Evolutionary conservation across 805 yeast species (phyloP).

Genomic region (Osmozyma mogii): DNA sequence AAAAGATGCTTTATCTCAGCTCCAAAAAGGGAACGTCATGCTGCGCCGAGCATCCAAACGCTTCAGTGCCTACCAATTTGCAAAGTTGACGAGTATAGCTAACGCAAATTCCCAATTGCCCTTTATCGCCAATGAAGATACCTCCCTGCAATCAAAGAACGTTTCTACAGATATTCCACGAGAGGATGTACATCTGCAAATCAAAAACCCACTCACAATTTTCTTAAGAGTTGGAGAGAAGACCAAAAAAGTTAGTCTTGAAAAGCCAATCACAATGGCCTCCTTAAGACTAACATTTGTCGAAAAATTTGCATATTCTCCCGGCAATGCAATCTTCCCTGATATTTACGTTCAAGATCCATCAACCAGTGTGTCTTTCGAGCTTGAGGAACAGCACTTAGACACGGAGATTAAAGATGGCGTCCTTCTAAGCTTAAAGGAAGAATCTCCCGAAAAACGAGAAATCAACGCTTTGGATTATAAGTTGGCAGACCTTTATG

Average conservation of each 20-base stretch:
- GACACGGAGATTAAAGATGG: constrained; percentile 49
- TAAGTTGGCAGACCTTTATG: no score
- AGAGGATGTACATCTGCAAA: no score
- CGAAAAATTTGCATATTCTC: constrained; percentile 80
- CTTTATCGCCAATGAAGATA: constrained; percentile 6
- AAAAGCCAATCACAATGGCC: constrained; percentile 41
- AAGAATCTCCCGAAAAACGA: constrained; percentile 25
- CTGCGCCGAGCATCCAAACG: constrained; percentile 92
- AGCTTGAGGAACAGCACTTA: constrained; percentile 65
- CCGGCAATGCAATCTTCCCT: constrained; percentile 66
- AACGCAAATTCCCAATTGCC: constrained; percentile 6
- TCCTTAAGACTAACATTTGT: constrained; percentile 66
- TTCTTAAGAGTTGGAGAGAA: constrained; percentile 45
- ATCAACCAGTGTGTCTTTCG: constrained; percentile 55
- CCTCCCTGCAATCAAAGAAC: neutral
- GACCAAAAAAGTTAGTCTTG: constrained; percentile 46
- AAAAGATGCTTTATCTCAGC: constrained; percentile 60
- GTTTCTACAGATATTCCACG: no score
- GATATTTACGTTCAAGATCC: constrained; percentile 67
- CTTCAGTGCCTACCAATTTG: constrained; percentile 88
- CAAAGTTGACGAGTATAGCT: constrained; percentile 48
- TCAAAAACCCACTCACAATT: constrained; percentile 17
- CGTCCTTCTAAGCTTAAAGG: constrained; percentile 50
- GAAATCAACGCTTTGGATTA: constrained; percentile 17
- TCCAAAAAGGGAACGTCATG: constrained; percentile 75